Evolutionary conservation across 2,329 filamentous ascomycete genomes (phyloP).

Genomic region (Rutstroemia sp.): DNA sequence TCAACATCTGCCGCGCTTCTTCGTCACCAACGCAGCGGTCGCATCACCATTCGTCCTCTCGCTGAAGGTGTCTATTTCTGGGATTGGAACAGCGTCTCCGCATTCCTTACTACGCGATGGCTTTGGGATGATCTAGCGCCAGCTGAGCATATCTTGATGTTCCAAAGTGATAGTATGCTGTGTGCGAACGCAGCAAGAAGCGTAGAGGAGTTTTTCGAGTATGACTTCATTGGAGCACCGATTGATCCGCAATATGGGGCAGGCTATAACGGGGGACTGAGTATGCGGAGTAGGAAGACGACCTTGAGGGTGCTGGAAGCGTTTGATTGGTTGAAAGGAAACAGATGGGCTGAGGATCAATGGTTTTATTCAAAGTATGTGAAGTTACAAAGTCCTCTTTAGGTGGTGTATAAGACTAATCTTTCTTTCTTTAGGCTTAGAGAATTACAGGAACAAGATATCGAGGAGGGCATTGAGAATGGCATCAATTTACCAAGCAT

Average conservation of each 20-base stretch:
- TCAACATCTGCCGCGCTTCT: slow-evolving; percentile 32
- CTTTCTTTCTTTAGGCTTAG: slow-evolving; percentile 14
- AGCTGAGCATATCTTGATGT: slow-evolving; percentile 29
- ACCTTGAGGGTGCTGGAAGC: slow-evolving; percentile 27
- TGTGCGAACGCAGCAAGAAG: slow-evolving; percentile 29
- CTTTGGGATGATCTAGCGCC: slow-evolving; percentile 30
- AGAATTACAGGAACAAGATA: slow-evolving; percentile 18
- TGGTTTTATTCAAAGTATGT: slow-evolving; percentile 26
- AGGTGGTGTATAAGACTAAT: background rate
- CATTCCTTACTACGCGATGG: slow-evolving; percentile 28
- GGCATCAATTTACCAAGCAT: slow-evolving; percentile 25
- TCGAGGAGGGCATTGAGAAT: slow-evolving; percentile 17
- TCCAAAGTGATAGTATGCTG: slow-evolving; percentile 31
- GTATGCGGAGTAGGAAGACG: slow-evolving; percentile 31
- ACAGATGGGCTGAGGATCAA: slow-evolving; percentile 25
- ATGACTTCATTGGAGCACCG: slow-evolving; percentile 33
- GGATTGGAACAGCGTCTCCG: slow-evolving; percentile 31
- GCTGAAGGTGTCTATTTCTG: slow-evolving; percentile 31
- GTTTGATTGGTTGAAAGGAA: slow-evolving; percentile 22
- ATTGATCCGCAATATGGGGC: slow-evolving; percentile 24
- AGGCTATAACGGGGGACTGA: slow-evolving; percentile 33
- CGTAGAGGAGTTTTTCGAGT: slow-evolving; percentile 31
- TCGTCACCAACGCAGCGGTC: slow-evolving; percentile 29
- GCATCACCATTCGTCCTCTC: slow-evolving; percentile 33
- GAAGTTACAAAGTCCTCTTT: background rate